A percentile compares a stretch with the other conserved stretches of the same genome.
phyloP scores from a whole-genome alignment of 1,284 basidiomycete species.

The Marasmius oreades region DNA sequence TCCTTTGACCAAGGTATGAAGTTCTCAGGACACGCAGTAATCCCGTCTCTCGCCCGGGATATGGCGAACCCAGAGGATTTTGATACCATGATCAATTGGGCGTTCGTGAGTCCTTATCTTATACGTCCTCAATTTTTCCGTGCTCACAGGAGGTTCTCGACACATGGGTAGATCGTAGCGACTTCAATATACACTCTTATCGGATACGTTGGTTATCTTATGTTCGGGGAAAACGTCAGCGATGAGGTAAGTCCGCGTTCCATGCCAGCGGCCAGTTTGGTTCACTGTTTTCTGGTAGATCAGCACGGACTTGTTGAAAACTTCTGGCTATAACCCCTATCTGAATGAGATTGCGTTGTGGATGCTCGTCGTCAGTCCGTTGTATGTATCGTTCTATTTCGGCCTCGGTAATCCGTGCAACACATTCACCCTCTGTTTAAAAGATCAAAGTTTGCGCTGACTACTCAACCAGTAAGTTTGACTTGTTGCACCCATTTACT shows the following conservation, averaged over 20 bases:
- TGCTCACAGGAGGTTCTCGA: slow-evolving; percentile 8
- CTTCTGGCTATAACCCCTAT: slow-evolving; percentile 69
- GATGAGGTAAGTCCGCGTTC: slow-evolving; percentile 65
- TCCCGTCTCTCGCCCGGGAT: slow-evolving; percentile 87
- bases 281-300: slow-evolving; percentile 45
- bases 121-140: background rate
- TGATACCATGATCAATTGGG: slow-evolving; percentile 79
- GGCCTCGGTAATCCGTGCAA: background rate
- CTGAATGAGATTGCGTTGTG: slow-evolving; percentile 82
- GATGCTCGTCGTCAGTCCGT: slow-evolving; percentile 86
- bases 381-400: slow-evolving; percentile 43
- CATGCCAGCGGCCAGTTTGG: background rate
- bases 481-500: background rate
- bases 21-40: slow-evolving; percentile 92
- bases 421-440: background rate
- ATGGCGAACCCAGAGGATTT: slow-evolving; percentile 86
- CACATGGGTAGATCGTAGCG: slow-evolving; percentile 55
- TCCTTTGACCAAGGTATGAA: slow-evolving; percentile 25
- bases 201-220: slow-evolving; percentile 85
- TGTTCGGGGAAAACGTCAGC: slow-evolving; percentile 83
- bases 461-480: slow-evolving; percentile 72
- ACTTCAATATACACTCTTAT: slow-evolving; percentile 79
- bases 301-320: slow-evolving; percentile 79
- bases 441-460: slow-evolving; percentile 86
- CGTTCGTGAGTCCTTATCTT: slow-evolving; percentile 53